These are phyloP conservation scores for Gonapodya sp. DNA, from an alignment of 192 early-diverging fungal species.

Conservation along the genomic window DNA sequence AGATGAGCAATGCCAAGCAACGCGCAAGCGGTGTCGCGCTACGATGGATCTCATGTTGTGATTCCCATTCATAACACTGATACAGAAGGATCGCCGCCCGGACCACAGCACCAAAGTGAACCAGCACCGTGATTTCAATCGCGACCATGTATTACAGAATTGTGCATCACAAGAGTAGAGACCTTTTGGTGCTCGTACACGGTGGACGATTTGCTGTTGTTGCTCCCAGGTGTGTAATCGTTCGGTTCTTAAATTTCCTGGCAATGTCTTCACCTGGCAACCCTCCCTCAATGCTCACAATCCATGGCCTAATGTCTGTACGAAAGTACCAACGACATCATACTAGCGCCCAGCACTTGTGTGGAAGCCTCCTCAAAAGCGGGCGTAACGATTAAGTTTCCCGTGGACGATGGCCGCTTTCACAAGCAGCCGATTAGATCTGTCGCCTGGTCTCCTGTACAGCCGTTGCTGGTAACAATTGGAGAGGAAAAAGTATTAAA, in stretches of 20 bases:
- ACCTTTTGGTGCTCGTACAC: constrained; percentile 27
- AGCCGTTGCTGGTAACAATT: constrained; percentile 41
- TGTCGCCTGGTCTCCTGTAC: not conserved
- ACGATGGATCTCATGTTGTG: too few species aligned
- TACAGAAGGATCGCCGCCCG: too few species aligned
- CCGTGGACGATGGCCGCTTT: not conserved
- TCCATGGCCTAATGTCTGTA: not conserved
- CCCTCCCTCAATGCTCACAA: not conserved
- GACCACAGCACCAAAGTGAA: too few species aligned
- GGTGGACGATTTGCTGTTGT: not conserved
- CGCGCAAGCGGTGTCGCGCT: too few species aligned
- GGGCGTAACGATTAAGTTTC: not conserved
- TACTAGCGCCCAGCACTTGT: not conserved
- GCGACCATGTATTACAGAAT: constrained; percentile 10
- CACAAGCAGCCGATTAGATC: not conserved
- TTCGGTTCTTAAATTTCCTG: too few species aligned
- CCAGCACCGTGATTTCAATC: too few species aligned
- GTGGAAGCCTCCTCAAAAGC: not conserved
- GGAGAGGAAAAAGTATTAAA: constrained; percentile 57
- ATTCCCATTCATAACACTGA: too few species aligned
- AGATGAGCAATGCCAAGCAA: too few species aligned
- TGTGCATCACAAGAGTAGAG: constrained; percentile 30
- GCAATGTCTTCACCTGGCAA: not conserved
- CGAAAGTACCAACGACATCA: not conserved
- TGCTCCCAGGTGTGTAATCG: not conserved